Evolutionary conservation across 176 grass and related monocot genomes (phyloP), one percentile per base, ranked within the genome.

Genomic region (Phoenix dactylifera): DNA sequence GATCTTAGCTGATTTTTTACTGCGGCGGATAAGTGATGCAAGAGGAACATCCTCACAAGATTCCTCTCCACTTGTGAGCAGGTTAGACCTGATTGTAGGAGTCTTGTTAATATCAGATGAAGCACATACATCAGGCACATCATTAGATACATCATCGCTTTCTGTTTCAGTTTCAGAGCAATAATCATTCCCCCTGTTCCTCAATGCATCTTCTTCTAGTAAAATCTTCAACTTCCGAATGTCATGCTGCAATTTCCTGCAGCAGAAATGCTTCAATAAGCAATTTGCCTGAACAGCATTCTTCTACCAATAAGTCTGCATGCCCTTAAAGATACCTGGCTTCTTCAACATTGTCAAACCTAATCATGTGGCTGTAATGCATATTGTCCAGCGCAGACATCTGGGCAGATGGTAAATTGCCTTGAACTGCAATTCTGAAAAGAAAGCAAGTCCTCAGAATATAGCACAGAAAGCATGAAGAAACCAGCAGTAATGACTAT

Each of bases 301-400:
- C 20, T 65, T 29, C 20, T 39, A 44, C 35, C 7, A 44, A 14
- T 56, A 35, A 30, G 26, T 22, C n/a, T 55, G 9, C 25, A 44
- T 18, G 26, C 49, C 39, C 6, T 63, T 9, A 54, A 60, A 78
- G 72, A 74, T 78, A 91, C 92, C 83, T 88, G 39, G 92, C 83
- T 76, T 91, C 66, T 85, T 88, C 72, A 49, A 76, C 29, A 78
- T 90, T 88, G 56, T 88, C 73, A 82, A 85, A 97, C 76, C 92
- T 87, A 77, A 91, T 63, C 81, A 90, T 97, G 66, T 97, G 73
- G 70, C 69, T 85, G 57, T 97, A 88, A 35, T 97, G 87, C 81
- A 97, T 97, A 59, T 97, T 97, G 60, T 97, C 84, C 58, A 97
- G 87, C 18, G 92, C 92, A 61, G 63, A 62, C 56, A 97, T 73